These are phyloP conservation scores for Phytophthora fragariae DNA, from an alignment of 352 stramenopile species.

Conservation along the genomic window DNA sequence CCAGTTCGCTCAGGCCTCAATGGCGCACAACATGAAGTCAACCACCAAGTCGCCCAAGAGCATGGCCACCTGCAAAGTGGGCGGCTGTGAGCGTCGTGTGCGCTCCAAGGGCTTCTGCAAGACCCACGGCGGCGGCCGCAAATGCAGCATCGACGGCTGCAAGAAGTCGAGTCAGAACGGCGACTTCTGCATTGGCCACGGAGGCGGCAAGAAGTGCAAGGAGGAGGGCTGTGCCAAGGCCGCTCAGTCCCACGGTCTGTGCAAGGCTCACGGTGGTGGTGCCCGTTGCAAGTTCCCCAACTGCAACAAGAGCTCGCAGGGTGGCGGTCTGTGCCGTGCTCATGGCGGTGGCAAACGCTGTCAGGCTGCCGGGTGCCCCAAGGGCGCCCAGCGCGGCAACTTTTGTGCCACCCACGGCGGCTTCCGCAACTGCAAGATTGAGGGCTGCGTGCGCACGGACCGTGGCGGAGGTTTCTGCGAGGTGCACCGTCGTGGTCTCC, in stretches of 20 bases:
- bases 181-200: conserved; percentile 89
- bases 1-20: conserved; percentile 48
- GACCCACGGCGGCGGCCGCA: conserved; percentile 82
- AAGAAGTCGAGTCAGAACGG: conserved; percentile 90
- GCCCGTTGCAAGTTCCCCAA: conserved; percentile 84
- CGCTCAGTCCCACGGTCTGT: conserved; percentile 85
- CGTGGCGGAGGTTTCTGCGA: conserved; percentile 87
- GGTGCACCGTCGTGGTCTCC: conserved; percentile 79
- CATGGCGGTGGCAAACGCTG: conserved; percentile 87
- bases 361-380: conserved; percentile 74
- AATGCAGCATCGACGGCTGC: conserved; percentile 87
- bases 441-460: conserved; percentile 84
- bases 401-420: conserved; percentile 87
- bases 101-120: conserved; percentile 90
- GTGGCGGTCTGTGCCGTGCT: conserved; percentile 75
- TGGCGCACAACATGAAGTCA: conserved; percentile 38
- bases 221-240: conserved; percentile 84
- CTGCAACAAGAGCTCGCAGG: conserved; percentile 88
- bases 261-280: conserved; percentile 85
- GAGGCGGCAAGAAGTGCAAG: conserved; percentile 90
- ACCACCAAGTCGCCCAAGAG: conserved; percentile 57
- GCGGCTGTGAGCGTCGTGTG: conserved; percentile 65
- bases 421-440: conserved; percentile 90
- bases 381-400: conserved; percentile 85
- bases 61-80: conserved; percentile 72